These are phyloP conservation scores for Tetrahymena thermophila DNA, from an alignment of 73 alveolate species.

Conservation along the genomic window DNA sequence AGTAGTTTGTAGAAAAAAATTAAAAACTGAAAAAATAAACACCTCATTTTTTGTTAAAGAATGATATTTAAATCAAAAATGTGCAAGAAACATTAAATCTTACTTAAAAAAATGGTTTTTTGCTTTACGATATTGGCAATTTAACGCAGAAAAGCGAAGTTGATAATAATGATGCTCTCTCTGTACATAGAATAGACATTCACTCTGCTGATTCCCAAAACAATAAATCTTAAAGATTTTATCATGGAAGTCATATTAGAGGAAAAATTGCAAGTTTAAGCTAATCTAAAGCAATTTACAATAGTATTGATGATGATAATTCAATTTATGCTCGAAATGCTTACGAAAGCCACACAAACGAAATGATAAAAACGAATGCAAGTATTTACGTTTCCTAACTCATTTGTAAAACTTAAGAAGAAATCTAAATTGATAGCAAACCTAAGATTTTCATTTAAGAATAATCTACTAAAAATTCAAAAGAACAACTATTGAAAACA, in stretches of 20 bases:
- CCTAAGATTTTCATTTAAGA: background rate
- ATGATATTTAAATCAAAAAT: background rate
- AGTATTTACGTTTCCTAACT: background rate
- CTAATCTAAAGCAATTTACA: background rate
- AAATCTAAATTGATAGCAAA: background rate
- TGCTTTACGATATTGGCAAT: background rate
- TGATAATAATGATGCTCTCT: background rate
- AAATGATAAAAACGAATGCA: background rate
- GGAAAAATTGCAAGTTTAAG: background rate
- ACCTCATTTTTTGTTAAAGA: background rate
- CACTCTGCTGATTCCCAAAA: background rate
- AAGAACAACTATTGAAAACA: background rate
- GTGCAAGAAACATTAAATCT: background rate
- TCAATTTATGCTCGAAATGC: background rate
- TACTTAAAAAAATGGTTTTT: background rate
- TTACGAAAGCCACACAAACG: background rate
- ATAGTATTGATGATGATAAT: background rate
- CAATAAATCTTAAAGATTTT: background rate
- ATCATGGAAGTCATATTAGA: background rate
- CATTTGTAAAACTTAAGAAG: background rate
- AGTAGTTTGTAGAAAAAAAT: background rate
- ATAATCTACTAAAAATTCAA: background rate
- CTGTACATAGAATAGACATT: background rate
- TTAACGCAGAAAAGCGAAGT: background rate
- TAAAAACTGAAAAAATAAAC: background rate